These are phyloP conservation scores for Quercus robur DNA, from an alignment of 306 rosid species.

Conservation along the genomic window DNA sequence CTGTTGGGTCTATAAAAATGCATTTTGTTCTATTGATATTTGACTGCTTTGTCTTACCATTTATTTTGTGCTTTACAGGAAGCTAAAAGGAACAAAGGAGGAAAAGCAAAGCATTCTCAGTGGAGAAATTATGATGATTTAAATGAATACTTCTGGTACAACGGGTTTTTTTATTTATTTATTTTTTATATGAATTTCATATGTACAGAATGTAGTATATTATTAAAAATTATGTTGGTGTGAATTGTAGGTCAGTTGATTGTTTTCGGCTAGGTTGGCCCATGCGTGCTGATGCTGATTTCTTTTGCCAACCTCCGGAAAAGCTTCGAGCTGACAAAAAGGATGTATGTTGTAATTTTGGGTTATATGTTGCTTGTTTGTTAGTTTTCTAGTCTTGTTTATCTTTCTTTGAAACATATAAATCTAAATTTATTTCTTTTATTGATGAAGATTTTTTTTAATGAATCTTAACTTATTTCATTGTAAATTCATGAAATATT, in stretches of 20 bases:
- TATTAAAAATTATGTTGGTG: slow-evolving; percentile 16
- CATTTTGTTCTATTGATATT: slow-evolving; percentile 7
- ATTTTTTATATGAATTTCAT: slow-evolving; percentile 2
- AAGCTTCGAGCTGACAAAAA: slow-evolving; percentile 36
- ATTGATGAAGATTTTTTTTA: neutral
- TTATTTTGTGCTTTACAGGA: slow-evolving; percentile 47
- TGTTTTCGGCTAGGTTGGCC: slow-evolving; percentile 95
- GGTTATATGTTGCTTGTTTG: neutral
- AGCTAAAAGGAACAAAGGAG: slow-evolving; percentile 55
- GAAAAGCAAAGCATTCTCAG: slow-evolving; percentile 86
- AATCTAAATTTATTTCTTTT: neutral
- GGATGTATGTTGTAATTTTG: slow-evolving; percentile 46
- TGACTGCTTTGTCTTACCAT: slow-evolving; percentile 8
- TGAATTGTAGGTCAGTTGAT: slow-evolving; percentile 68
- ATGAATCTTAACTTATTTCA: neutral
- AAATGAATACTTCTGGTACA: slow-evolving; percentile 92
- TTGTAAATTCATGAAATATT: neutral
- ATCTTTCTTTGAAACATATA: neutral
- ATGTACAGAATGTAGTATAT: slow-evolving; percentile 1
- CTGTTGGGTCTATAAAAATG: slow-evolving; percentile 6
- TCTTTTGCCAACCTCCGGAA: slow-evolving; percentile 46
- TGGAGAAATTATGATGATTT: slow-evolving; percentile 98
- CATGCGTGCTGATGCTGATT: slow-evolving; percentile 73
- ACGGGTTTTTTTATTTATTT: neutral
- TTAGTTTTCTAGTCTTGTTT: neutral